Conservation (phyloP, 2,329 filamentous ascomycete species). For the Fusarium temperatum region DNA sequence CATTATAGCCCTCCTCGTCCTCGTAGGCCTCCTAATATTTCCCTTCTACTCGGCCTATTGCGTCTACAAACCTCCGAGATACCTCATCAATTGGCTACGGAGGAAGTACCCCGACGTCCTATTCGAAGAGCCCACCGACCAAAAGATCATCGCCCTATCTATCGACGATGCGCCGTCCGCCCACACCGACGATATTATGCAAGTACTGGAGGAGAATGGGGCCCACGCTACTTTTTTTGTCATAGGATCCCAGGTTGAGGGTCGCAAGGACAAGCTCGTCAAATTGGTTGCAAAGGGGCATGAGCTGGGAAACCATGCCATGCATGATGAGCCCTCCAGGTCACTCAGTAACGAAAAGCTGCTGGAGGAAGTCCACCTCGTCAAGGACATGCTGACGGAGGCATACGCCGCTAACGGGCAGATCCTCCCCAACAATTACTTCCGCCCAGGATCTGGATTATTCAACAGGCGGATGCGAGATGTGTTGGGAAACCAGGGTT, state of each 20-base stretch:
- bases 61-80: constrained; percentile 82
- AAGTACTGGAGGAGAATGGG: constrained; percentile 70
- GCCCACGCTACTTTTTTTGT: constrained; percentile 88
- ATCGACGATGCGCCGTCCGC: constrained; percentile 86
- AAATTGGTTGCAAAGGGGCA: constrained; percentile 69
- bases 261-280: constrained; percentile 62
- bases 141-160: constrained; percentile 80
- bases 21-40: constrained; percentile 49
- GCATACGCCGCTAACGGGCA: constrained; percentile 62
- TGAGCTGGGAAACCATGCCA: constrained; percentile 87
- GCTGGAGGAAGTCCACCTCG: constrained; percentile 67
- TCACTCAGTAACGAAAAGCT: constrained; percentile 68
- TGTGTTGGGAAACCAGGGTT: constrained; percentile 68
- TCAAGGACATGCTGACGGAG: constrained; percentile 67
- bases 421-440: constrained; percentile 69
- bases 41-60: constrained; percentile 65
- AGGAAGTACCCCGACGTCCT: constrained; percentile 80
- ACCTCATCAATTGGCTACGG: constrained; percentile 76
- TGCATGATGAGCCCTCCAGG: constrained; percentile 82
- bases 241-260: constrained; percentile 79
- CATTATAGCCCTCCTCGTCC: constrained; percentile 53
- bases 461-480: constrained; percentile 77
- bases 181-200: constrained; percentile 75
- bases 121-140: constrained; percentile 69
- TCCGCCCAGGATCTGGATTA: constrained; percentile 85